Conservation (phyloP, 1,284 basidiomycete genomes). For the Ganoderma boninense region DNA sequence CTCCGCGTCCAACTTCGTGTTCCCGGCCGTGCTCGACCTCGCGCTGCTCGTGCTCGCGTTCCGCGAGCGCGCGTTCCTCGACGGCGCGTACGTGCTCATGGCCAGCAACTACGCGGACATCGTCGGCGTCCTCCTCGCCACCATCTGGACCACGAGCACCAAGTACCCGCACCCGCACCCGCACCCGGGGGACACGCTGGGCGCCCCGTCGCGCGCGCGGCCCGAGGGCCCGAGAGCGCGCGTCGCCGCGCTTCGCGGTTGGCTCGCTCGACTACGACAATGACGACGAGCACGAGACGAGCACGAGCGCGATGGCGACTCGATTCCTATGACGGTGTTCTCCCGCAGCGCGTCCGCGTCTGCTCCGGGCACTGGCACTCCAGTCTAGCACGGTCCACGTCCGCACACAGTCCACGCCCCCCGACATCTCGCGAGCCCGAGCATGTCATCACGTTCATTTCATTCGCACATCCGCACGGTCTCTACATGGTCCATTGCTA, state of each 20-base stretch:
- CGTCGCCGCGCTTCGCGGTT: conserved; percentile 4
- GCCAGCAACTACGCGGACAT: conserved; percentile 30
- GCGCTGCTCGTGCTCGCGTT: conserved; percentile 33
- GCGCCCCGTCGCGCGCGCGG: too few species aligned
- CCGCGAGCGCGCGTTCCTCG: conserved; percentile 12
- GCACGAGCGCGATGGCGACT: neutral
- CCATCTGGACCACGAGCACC: conserved; percentile 24
- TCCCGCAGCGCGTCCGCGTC: neutral
- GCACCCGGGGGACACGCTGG: too few species aligned
- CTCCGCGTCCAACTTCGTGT: conserved; percentile 41
- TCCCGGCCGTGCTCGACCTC: conserved; percentile 41
- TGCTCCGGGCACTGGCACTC: neutral
- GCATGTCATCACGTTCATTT: neutral
- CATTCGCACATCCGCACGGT: neutral
- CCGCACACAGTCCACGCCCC: too few species aligned
- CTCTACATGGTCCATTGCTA: neutral
- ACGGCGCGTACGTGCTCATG: conserved; percentile 25
- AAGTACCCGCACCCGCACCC: neutral
- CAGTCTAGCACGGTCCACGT: neutral
- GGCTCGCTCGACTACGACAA: neutral
- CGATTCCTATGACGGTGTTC: conserved; percentile 2
- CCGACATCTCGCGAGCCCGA: too few species aligned
- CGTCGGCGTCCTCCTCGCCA: conserved; percentile 35
- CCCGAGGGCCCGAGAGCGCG: too few species aligned
- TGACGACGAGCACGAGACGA: neutral